Evolutionary conservation across 83 land plant species (phyloP).

Genomic region (Picea mariana): DNA sequence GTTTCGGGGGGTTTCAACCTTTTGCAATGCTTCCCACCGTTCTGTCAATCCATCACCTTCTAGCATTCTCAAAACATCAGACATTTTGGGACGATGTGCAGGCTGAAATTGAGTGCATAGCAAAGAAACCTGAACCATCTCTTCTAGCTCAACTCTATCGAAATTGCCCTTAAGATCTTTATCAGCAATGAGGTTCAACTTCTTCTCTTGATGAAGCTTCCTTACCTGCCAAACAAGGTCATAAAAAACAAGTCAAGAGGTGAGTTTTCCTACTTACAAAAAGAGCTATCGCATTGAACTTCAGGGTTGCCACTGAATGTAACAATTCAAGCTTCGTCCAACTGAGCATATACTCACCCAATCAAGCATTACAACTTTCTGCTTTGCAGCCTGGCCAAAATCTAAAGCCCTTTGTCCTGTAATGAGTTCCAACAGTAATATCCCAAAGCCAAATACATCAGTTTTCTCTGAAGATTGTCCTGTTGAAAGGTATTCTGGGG

Average conservation of each 20-base stretch:
- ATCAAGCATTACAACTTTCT: slow-evolving; percentile 38
- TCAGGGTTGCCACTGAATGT: background rate
- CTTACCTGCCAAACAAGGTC: slow-evolving; percentile 26
- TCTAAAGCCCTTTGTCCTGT: slow-evolving; percentile 37
- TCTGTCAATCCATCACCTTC: slow-evolving; percentile 48
- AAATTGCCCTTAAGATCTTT: slow-evolving; percentile 40
- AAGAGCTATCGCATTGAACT: background rate
- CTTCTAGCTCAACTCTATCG: slow-evolving; percentile 37
- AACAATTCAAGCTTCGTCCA: background rate
- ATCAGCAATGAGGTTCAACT: slow-evolving; percentile 36
- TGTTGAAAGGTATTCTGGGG: slow-evolving; percentile 33
- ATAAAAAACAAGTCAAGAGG: no score
- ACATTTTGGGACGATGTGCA: slow-evolving; percentile 47
- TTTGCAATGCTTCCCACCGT: slow-evolving; percentile 47
- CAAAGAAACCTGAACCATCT: slow-evolving; percentile 51
- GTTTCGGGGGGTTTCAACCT: slow-evolving; percentile 29
- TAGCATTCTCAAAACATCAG: slow-evolving; percentile 46
- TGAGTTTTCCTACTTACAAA: background rate
- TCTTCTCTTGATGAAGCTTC: slow-evolving; percentile 43
- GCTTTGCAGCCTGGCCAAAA: slow-evolving; percentile 33
- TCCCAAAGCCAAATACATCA: slow-evolving; percentile 42
- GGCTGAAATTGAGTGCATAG: slow-evolving; percentile 44
- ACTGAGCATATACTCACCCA: slow-evolving; percentile 27
- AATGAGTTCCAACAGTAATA: slow-evolving; percentile 28
- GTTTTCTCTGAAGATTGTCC: slow-evolving; percentile 41